Evolutionary conservation across 495 filamentous ascomycete species (phyloP), one percentile per base, ranked within the genome.

Genomic region (Friedmanniomyces simplex): DNA sequence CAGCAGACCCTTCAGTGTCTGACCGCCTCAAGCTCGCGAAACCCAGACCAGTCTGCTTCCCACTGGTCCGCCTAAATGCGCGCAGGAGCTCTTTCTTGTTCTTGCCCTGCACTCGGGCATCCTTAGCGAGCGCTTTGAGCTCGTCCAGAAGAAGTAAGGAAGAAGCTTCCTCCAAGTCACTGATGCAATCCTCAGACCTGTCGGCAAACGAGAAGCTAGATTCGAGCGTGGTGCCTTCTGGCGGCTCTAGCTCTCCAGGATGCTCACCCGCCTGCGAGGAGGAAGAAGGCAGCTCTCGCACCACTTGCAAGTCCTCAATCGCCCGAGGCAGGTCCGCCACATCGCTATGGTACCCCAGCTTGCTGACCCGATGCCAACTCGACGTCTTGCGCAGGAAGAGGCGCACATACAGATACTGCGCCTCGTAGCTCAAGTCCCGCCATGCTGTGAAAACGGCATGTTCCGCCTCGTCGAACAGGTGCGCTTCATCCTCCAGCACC

Each of bases 381-480:
- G 88, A 83, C 0, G 88, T 93, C 69, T 98, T 98, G 48, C 93
- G 87, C 7, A 98, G 78, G 63, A 98, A 98, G 6, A 98, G 72
- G 13, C 93, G 85, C 13, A 96, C 90, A 73, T 96, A 98, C 63
- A 96, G 65, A 73, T 93, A 96, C 65, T 96, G 91, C 37, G 89
- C 82, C 65, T 95, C 91, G 71, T 96, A 96, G 34, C 74, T 75
- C 66, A 96, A 62, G 0, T 69, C 70, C 61, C 74, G 78, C 89
- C 91, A 98, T 48, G 82, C 73, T 16, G 75, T 70, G 69, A 98
- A 96, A 0, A 96, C 78, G 43, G 78, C 72, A 69, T 79, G 81
- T 69, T 98, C 93, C 16, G 82, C 82, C 61, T 82, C 80, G 63
- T 88, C 78, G 67, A 97, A 98, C 13, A 98, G 73, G 68, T 95